Conservation (phyloP, 495 filamentous ascomycete species). For the Hypoxylon lienhwacheense region DNA sequence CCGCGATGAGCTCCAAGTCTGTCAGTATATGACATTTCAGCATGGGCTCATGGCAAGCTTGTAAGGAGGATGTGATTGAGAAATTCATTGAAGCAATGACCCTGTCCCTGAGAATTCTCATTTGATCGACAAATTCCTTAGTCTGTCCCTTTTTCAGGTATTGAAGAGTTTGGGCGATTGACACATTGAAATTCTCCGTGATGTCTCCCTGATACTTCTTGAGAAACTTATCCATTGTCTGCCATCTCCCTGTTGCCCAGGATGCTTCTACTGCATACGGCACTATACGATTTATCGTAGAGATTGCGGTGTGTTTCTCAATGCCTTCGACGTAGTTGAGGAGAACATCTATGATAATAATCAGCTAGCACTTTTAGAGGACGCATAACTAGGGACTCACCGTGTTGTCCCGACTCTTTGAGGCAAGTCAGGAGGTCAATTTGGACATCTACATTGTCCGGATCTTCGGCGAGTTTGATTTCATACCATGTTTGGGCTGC, state of each 20-base stretch:
- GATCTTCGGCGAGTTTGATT: constrained; percentile 74
- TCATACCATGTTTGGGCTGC: constrained; percentile 98
- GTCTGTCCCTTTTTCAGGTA: constrained; percentile 59
- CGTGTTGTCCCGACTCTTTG: constrained; percentile 89
- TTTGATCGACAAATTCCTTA: constrained; percentile 57
- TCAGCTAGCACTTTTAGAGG: constrained; percentile 19
- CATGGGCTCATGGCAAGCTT: constrained; percentile 77
- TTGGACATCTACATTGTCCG: constrained; percentile 74
- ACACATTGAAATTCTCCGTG: constrained; percentile 79
- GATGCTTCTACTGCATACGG: constrained; percentile 87
- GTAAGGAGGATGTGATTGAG: constrained; percentile 74
- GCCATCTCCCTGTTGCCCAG: constrained; percentile 85
- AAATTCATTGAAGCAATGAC: constrained; percentile 73
- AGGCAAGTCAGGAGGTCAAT: constrained; percentile 84
- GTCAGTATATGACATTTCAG: constrained; percentile 82
- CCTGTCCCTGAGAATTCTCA: constrained; percentile 67
- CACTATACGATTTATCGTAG: constrained; percentile 60
- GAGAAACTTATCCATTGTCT: constrained; percentile 70
- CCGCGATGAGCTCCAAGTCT: constrained; percentile 80
- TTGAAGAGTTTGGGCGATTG: constrained; percentile 71
- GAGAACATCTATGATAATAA: constrained; percentile 64
- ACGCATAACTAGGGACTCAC: constrained; percentile 47
- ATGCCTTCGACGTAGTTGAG: constrained; percentile 82
- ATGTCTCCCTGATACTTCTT: constrained; percentile 48
- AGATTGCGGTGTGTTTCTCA: constrained; percentile 50